These are phyloP conservation scores for Talaromyces sp. DNA, from an alignment of 2,329 filamentous ascomycete species.

Conservation along the genomic window DNA sequence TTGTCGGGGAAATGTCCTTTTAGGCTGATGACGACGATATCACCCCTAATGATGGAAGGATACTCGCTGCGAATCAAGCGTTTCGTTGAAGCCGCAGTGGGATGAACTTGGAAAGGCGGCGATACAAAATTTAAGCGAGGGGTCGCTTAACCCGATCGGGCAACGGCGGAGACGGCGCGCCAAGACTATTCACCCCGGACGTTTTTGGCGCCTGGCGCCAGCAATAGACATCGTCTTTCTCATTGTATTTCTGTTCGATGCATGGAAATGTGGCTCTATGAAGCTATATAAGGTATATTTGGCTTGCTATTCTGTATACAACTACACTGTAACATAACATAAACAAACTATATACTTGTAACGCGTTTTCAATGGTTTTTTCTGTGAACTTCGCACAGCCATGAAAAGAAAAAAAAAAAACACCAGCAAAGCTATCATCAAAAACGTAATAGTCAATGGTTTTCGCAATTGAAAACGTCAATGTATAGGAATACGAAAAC, in stretches of 20 bases:
- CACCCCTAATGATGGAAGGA: constrained; percentile 20
- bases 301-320: constrained; percentile 12
- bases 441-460: constrained; percentile 1
- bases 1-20: constrained; percentile 20
- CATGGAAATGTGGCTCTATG: not conserved
- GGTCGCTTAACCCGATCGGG: constrained; percentile 33
- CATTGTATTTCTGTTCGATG: not conserved
- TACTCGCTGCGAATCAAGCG: constrained; percentile 4
- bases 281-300: constrained; percentile 1
- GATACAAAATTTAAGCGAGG: constrained; percentile 45
- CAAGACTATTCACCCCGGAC: constrained; percentile 4
- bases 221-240: not conserved
- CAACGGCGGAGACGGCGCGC: constrained; percentile 7
- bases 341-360: constrained; percentile 13
- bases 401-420: too few species aligned
- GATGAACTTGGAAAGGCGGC: constrained; percentile 28
- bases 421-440: constrained; percentile 10
- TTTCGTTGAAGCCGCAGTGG: constrained; percentile 23
- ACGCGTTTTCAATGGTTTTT: constrained; percentile 8
- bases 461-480: constrained; percentile 6
- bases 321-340: constrained; percentile 13
- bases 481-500: constrained; percentile 11
- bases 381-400: constrained; percentile 1
- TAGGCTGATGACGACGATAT: constrained; percentile 18
- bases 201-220: not conserved